Conservation (phyloP, 2,329 filamentous ascomycete genomes). For the Thermomyces lanuginosus region DNA sequence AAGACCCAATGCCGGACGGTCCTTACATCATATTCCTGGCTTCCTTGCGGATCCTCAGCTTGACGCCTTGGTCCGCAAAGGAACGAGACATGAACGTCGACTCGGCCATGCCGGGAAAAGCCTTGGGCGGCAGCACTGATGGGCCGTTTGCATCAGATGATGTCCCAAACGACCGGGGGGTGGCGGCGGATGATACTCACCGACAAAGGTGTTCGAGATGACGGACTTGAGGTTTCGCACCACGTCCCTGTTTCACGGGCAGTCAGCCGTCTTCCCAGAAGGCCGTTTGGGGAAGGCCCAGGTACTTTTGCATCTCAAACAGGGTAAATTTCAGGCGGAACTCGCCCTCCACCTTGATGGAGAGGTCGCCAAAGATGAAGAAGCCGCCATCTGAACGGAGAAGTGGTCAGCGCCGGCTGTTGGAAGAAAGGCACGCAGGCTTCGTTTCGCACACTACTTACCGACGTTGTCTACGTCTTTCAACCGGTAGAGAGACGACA, state of each 20-base stretch:
- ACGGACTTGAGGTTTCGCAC: constrained; percentile 38
- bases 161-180: too few species aligned
- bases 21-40: constrained; percentile 41
- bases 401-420: constrained; percentile 4
- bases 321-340: constrained; percentile 63
- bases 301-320: constrained; percentile 51
- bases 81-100: constrained; percentile 67
- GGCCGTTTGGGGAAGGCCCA: neutral
- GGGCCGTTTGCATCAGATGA: neutral
- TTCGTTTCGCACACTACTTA: constrained; percentile 14
- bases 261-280: constrained; percentile 10
- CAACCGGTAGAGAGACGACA: constrained; percentile 66
- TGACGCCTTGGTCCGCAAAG: constrained; percentile 76
- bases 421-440: neutral
- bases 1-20: neutral
- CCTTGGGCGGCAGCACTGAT: constrained; percentile 39
- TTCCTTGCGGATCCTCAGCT: constrained; percentile 68
- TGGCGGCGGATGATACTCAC: constrained; percentile 21
- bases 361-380: constrained; percentile 83
- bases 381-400: constrained; percentile 52
- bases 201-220: constrained; percentile 53
- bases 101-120: constrained; percentile 63
- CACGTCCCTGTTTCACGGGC: constrained; percentile 16
- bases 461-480: constrained; percentile 58
- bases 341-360: constrained; percentile 55